Percentiles rank a stretch among this genome's conserved stretches.
Conservation (phyloP, 192 early-diverging fungal species). For the Backusella circina region DNA sequence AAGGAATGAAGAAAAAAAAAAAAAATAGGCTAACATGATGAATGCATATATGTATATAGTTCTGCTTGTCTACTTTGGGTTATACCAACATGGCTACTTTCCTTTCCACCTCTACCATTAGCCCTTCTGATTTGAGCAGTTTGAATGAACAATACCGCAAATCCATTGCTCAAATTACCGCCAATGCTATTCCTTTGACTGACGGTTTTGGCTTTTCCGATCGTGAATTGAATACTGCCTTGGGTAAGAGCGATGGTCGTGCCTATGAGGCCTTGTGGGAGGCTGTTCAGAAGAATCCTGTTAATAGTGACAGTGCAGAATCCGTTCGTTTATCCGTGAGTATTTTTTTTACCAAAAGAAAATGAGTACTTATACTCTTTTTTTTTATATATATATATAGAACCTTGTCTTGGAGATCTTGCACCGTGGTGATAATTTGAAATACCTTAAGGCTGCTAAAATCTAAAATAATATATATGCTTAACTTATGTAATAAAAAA, state of each 20-base stretch:
- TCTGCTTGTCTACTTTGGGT: conserved; percentile 41
- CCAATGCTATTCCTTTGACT: conserved; percentile 67
- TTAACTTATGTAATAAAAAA: neutral
- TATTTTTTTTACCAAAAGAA: neutral
- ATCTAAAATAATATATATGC: neutral
- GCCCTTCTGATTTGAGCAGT: conserved; percentile 32
- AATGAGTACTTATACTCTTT: neutral
- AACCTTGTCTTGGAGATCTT: conserved; percentile 16
- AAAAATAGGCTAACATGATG: conserved; percentile 18
- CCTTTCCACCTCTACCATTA: conserved; percentile 45
- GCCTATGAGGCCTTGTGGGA: conserved; percentile 66
- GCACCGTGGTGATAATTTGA: conserved; percentile 10
- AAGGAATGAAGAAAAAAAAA: neutral
- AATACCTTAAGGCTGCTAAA: neutral
- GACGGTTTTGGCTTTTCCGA: conserved; percentile 74
- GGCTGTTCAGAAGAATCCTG: conserved; percentile 30
- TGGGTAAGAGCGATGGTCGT: conserved; percentile 65
- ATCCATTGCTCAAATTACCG: conserved; percentile 49
- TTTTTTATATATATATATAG: conserved; percentile 13
- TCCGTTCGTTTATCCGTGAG: conserved; percentile 17
- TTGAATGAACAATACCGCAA: conserved; percentile 18
- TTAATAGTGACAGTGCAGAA: conserved; percentile 19
- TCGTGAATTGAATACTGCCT: conserved; percentile 59
- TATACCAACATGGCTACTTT: conserved; percentile 38
- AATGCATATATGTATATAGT: conserved; percentile 38